Percentiles rank a stretch among this genome's conserved stretches.
These are phyloP conservation scores for Pythium phragmiticola DNA, from an alignment of 352 stramenopile species.

Conservation along the genomic window DNA sequence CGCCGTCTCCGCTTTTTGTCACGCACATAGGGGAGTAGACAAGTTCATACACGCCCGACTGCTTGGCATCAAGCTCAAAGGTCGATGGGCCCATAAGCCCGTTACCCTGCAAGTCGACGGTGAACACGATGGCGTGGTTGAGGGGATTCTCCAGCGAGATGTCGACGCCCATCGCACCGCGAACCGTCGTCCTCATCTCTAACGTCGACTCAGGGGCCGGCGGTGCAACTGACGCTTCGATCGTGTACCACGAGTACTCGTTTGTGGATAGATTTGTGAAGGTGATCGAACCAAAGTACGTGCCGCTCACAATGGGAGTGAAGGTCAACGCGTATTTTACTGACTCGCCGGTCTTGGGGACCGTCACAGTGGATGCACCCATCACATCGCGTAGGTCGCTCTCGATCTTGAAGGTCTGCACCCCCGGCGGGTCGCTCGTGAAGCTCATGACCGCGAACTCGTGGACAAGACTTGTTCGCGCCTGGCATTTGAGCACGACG, in stretches of 20 bases:
- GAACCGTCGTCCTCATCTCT: constrained; percentile 80
- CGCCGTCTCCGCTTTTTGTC: constrained; percentile 22
- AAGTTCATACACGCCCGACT: constrained; percentile 87
- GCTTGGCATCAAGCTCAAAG: constrained; percentile 70
- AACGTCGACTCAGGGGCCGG: constrained; percentile 79
- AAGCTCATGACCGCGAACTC: constrained; percentile 77
- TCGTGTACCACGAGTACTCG: constrained; percentile 93
- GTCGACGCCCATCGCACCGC: constrained; percentile 84
- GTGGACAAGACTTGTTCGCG: constrained; percentile 78
- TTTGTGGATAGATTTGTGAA: constrained; percentile 84
- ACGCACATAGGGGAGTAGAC: constrained; percentile 88
- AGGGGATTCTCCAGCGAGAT: constrained; percentile 91
- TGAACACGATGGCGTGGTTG: constrained; percentile 79
- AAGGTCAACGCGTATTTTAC: constrained; percentile 85
- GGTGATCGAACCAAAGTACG: constrained; percentile 91
- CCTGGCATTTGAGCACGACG: constrained; percentile 80
- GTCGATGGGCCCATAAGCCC: constrained; percentile 78
- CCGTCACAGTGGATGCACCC: constrained; percentile 49
- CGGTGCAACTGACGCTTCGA: constrained; percentile 83
- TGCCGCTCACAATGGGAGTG: constrained; percentile 85
- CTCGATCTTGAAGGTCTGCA: constrained; percentile 82
- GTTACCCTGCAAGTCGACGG: constrained; percentile 80
- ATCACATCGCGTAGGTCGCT: constrained; percentile 91
- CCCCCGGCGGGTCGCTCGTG: constrained; percentile 36
- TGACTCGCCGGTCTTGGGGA: constrained; percentile 31